Percentiles rank a stretch among this genome's conserved stretches.
phyloP scores from a whole-genome alignment of 306 rosid species.

The Cucumis melo region DNA sequence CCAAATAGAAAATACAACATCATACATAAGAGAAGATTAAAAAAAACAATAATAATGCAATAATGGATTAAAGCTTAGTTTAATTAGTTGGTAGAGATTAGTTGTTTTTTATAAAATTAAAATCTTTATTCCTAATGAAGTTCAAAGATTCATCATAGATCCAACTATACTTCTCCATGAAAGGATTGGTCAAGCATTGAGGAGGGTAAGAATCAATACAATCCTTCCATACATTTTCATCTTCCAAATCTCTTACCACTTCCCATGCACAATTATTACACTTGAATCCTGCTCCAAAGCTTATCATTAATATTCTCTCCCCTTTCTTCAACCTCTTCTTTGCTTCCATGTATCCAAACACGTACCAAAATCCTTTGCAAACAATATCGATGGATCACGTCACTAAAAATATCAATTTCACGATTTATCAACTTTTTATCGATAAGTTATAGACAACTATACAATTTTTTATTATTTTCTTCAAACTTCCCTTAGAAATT shows the following conservation, averaged over 20 bases:
- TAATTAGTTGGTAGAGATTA: neutral
- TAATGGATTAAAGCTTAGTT: neutral
- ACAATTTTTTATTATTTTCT: too few relatives aligned
- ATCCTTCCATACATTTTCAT: conserved; percentile 53
- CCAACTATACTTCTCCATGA: conserved; percentile 65
- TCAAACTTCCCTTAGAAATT: too few relatives aligned
- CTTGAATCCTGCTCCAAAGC: conserved; percentile 87
- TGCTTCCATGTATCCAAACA: conserved; percentile 80
- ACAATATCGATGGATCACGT: too few relatives aligned
- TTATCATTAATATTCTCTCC: conserved; percentile 52
- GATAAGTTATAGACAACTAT: too few relatives aligned
- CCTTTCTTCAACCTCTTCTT: conserved; percentile 75
- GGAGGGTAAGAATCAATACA: conserved; percentile 56
- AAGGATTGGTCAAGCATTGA: conserved; percentile 25
- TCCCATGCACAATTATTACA: conserved; percentile 80
- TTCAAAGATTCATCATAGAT: conserved; percentile 44
- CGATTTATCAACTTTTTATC: too few relatives aligned
- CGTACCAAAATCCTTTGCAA: conserved; percentile 46
- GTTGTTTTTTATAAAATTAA: too few relatives aligned
- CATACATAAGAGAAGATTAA: neutral
- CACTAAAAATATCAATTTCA: too few relatives aligned
- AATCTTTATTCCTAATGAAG: conserved; percentile 29
- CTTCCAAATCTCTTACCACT: conserved; percentile 44
- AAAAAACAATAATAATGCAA: too few relatives aligned
- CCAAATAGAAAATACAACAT: neutral